Evolutionary conservation across 371 early-diverging fungal genomes (phyloP).

Genomic region (Mucor piriformis): DNA sequence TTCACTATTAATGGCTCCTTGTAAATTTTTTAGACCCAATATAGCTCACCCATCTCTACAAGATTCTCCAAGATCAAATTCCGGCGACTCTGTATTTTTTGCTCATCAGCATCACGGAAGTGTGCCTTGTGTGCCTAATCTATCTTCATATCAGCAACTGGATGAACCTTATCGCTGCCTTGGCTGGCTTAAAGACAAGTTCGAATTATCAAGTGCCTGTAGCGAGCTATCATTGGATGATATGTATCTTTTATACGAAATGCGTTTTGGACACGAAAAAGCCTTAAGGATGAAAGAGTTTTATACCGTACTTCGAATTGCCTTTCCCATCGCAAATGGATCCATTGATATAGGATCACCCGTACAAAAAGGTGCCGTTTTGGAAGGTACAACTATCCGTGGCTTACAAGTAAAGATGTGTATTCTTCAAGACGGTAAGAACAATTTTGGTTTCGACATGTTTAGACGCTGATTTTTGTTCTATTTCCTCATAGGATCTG

Average conservation of each 20-base stretch:
- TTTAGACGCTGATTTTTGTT: no score
- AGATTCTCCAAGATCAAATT: slow-evolving; percentile 3
- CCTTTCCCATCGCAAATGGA: slow-evolving; percentile 26
- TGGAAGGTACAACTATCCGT: slow-evolving; percentile 27
- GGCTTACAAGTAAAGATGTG: slow-evolving; percentile 38
- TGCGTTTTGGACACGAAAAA: slow-evolving; percentile 38
- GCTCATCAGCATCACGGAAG: slow-evolving; percentile 13
- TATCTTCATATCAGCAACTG: slow-evolving; percentile 28
- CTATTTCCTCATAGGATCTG: slow-evolving; percentile 9
- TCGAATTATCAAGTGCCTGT: slow-evolving; percentile 23
- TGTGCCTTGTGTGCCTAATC: slow-evolving; percentile 29
- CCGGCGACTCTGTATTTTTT: background rate
- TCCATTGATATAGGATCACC: slow-evolving; percentile 5
- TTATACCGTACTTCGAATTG: slow-evolving; percentile 42
- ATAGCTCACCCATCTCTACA: background rate
- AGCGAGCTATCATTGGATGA: slow-evolving; percentile 33
- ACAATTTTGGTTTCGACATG: no score
- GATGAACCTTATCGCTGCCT: slow-evolving; percentile 46
- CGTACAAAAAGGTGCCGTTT: slow-evolving; percentile 3
- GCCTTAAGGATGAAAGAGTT: slow-evolving; percentile 32
- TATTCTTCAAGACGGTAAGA: slow-evolving; percentile 33
- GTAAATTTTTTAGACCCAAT: slow-evolving; percentile 33
- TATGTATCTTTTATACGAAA: slow-evolving; percentile 33
- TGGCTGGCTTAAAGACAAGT: slow-evolving; percentile 47
- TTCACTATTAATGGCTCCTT: slow-evolving; percentile 46